A percentile compares a stretch with the other conserved stretches of the same genome.
These are phyloP conservation scores for Fusarium sp. DNA, from an alignment of 2,329 filamentous ascomycete species.

Conservation along the genomic window DNA sequence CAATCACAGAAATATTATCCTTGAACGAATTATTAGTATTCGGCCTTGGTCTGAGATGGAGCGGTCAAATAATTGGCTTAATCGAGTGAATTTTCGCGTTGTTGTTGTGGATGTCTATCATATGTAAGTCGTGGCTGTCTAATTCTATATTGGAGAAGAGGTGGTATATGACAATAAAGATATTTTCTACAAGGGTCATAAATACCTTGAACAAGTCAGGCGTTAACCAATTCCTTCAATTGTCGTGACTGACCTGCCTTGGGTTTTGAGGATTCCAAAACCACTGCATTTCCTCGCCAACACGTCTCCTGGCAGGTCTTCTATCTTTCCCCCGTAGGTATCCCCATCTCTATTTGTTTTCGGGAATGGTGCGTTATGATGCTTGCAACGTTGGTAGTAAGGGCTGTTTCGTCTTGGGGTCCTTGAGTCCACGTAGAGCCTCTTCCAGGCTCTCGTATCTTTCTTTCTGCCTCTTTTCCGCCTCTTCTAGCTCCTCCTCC, in stretches of 20 bases:
- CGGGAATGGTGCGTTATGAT: constrained; percentile 5
- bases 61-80: constrained; percentile 14
- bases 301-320: background rate
- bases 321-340: background rate
- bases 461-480: constrained; percentile 59
- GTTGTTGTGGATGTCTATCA: constrained; percentile 20
- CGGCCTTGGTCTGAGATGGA: constrained; percentile 1
- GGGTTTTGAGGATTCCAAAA: background rate
- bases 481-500: constrained; percentile 62
- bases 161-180: constrained; percentile 33
- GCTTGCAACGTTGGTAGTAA: constrained; percentile 58
- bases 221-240: background rate
- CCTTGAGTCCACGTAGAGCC: constrained; percentile 63
- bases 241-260: constrained; percentile 5
- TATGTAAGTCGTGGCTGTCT: constrained; percentile 29
- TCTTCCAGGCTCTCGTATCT: constrained; percentile 67
- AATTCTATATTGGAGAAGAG: constrained; percentile 37
- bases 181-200: background rate
- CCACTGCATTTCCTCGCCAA: constrained; percentile 6
- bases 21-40: constrained; percentile 1
- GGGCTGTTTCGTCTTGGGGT: constrained; percentile 69
- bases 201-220: background rate
- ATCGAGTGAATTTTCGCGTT: constrained; percentile 6
- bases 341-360: background rate
- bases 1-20: constrained; percentile 9